These are phyloP conservation scores for Austroboletus festivus DNA, from an alignment of 768 basidiomycete species.

Conservation along the genomic window DNA sequence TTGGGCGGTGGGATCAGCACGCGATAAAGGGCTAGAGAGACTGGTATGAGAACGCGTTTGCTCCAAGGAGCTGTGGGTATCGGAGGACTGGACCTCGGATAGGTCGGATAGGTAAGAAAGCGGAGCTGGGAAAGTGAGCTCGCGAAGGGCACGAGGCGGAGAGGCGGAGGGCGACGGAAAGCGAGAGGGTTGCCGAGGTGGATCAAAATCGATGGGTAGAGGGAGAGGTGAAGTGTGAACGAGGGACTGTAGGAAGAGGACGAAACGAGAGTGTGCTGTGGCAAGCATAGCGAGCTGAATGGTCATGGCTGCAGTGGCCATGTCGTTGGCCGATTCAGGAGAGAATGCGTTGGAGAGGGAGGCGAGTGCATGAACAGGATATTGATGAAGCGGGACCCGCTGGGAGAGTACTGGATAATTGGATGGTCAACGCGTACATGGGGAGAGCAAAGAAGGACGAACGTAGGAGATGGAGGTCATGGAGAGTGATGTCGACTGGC, in stretches of 20 bases:
- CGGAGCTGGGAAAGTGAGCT: constrained; percentile 74
- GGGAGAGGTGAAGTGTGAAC: constrained; percentile 58
- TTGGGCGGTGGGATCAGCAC: constrained; percentile 5
- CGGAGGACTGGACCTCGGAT: constrained; percentile 9
- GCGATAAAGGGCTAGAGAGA: constrained; percentile 24
- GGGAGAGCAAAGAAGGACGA: constrained; percentile 32
- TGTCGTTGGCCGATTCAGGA: constrained; percentile 31
- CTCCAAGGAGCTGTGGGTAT: constrained; percentile 7
- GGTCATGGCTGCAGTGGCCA: constrained; percentile 17
- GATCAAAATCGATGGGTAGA: constrained; percentile 45
- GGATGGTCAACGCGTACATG: constrained; percentile 5
- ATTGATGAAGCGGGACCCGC: constrained; percentile 59
- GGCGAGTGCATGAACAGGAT: constrained; percentile 65
- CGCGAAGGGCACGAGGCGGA: constrained; percentile 39
- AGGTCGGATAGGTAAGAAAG: constrained; percentile 45
- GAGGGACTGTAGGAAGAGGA: constrained; percentile 69
- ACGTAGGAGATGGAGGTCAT: constrained; percentile 66
- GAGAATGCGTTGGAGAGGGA: constrained; percentile 40
- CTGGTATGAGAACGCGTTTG: constrained; percentile 4
- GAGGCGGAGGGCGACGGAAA: constrained; percentile 16
- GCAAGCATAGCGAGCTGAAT: constrained; percentile 46
- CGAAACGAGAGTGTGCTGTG: constrained; percentile 69
- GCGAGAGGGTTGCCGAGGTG: constrained; percentile 26
- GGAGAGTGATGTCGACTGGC: constrained; percentile 50
- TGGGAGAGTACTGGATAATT: constrained; percentile 57